These are phyloP conservation scores for Aquilaria malaccensis DNA, from an alignment of 345 rosid genomes.

Conservation along the genomic window DNA sequence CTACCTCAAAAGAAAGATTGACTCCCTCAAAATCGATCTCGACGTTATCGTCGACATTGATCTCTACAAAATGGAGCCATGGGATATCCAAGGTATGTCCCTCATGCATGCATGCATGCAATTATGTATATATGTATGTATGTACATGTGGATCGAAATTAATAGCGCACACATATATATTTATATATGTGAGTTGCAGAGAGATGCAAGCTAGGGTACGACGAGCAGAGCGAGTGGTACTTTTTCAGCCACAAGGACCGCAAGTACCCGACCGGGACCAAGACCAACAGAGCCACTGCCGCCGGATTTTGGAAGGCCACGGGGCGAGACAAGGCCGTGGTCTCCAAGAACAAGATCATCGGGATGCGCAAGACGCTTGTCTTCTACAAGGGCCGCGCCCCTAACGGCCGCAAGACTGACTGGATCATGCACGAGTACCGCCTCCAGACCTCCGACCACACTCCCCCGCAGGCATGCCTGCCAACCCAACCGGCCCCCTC, in stretches of 20 bases:
- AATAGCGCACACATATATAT: not conserved
- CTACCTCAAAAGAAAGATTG: slow-evolving; percentile 75
- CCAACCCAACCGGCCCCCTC: no score
- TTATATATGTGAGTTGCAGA: slow-evolving; percentile 30
- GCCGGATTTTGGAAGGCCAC: slow-evolving; percentile 99
- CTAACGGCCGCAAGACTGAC: slow-evolving; percentile 80
- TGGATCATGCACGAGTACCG: slow-evolving; percentile 99
- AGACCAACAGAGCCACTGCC: slow-evolving; percentile 85
- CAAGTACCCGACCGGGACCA: slow-evolving; percentile 91
- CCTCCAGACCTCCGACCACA: slow-evolving; percentile 64
- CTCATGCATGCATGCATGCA: not conserved
- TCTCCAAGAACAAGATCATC: slow-evolving; percentile 63
- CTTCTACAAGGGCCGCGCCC: slow-evolving; percentile 88
- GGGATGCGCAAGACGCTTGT: slow-evolving; percentile 97
- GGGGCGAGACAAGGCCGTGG: slow-evolving; percentile 85
- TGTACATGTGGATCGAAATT: not conserved
- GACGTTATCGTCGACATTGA: slow-evolving; percentile 83
- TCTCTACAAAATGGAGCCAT: slow-evolving; percentile 96
- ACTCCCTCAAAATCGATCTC: slow-evolving; percentile 63
- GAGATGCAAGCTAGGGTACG: slow-evolving; percentile 74
- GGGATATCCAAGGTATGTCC: slow-evolving; percentile 86
- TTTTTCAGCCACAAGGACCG: slow-evolving; percentile 97
- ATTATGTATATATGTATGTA: not conserved
- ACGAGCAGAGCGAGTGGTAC: slow-evolving; percentile 88
- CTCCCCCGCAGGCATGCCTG: slow-evolving; percentile 58